phyloP scores from a whole-genome alignment of 23 red algal species.

The Agarophyton chilense region DNA sequence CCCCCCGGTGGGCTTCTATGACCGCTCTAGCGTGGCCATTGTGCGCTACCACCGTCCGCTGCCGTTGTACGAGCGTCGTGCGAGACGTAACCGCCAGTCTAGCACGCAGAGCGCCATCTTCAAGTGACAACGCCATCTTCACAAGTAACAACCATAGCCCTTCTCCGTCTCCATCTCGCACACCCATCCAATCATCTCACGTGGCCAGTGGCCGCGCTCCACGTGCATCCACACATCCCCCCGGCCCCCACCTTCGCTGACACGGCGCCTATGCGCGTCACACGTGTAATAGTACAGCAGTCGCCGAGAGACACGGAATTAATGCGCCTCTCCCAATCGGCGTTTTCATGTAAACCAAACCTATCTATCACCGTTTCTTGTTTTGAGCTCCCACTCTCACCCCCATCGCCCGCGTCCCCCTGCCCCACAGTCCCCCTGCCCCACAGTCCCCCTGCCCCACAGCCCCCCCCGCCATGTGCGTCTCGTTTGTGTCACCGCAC shows the following conservation, averaged over 20 bases:
- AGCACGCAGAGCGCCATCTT: constrained; percentile 64
- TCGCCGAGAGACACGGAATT: too few species aligned
- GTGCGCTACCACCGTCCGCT: constrained; percentile 51
- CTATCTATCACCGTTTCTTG: too few species aligned
- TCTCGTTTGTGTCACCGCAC: not conserved
- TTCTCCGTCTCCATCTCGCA: too few species aligned
- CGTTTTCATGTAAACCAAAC: too few species aligned
- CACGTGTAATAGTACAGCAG: not conserved
- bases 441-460: not conserved
- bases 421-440: too few species aligned
- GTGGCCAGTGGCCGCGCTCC: not conserved
- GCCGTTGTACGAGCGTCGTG: constrained; percentile 24
- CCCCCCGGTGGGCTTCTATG: constrained; percentile 12
- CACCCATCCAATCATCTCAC: not conserved
- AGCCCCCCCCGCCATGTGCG: not conserved
- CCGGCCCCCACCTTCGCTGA: too few species aligned
- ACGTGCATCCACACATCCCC: not conserved
- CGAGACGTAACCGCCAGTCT: constrained; percentile 36
- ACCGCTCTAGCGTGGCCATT: constrained; percentile 37
- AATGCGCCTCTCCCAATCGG: too few species aligned
- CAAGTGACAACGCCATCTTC: constrained; percentile 19
- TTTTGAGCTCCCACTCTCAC: not conserved
- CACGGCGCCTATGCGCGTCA: constrained; percentile 5
- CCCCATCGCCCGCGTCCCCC: too few species aligned
- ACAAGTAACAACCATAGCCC: too few species aligned